Percentiles rank a stretch among this genome's conserved stretches.
phyloP scores from a whole-genome alignment of 306 rosid species.

The Dicorynia guianensis region DNA sequence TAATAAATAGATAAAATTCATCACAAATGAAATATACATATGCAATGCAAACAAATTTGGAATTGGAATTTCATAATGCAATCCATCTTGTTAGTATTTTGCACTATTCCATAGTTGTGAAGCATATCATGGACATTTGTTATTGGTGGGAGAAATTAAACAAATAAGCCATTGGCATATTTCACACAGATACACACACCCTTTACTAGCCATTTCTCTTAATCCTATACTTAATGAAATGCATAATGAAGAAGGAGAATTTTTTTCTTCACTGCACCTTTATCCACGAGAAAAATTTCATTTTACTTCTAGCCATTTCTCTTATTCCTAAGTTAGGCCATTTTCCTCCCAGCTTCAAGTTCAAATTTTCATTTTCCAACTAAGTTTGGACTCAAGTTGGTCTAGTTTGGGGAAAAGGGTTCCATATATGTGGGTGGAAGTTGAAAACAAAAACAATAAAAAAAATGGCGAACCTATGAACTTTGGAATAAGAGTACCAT shows the following conservation, averaged over 20 bases:
- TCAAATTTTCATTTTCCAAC: no score
- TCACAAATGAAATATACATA: neutral
- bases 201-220: neutral
- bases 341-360: no score
- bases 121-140: neutral
- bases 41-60: constrained; percentile 10
- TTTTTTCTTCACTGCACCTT: neutral
- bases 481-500: constrained; percentile 13
- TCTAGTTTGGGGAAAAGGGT: neutral
- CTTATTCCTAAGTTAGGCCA: no score
- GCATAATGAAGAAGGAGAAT: neutral
- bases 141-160: neutral
- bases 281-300: neutral
- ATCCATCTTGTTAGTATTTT: neutral
- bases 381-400: no score
- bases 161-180: constrained; percentile 6
- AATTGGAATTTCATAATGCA: constrained; percentile 30
- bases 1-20: constrained; percentile 35
- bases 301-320: neutral
- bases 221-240: neutral
- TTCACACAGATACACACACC: neutral
- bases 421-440: neutral
- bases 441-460: neutral
- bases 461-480: neutral
- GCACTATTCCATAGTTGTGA: constrained; percentile 20